A percentile compares a stretch with the other conserved stretches of the same genome.
phyloP scores from a whole-genome alignment of 768 basidiomycete species.

The Xerocomus spinulosus region DNA sequence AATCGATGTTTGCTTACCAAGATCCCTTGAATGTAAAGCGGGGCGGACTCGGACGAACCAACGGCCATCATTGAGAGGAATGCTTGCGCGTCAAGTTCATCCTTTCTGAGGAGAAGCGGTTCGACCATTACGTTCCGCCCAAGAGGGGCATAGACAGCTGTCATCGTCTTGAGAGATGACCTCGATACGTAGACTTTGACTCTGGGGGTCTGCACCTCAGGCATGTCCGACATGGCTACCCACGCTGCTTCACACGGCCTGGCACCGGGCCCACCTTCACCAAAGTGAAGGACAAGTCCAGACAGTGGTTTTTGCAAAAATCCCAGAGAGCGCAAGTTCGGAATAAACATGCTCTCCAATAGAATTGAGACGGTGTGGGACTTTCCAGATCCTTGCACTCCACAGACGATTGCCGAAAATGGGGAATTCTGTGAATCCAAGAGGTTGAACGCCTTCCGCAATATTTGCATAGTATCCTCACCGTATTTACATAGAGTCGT shows the following conservation, averaged over 20 bases:
- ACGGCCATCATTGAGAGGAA: slow-evolving; percentile 75
- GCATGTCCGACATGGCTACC: slow-evolving; percentile 40
- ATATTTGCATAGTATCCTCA: slow-evolving; percentile 23
- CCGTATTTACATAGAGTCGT: slow-evolving; percentile 66
- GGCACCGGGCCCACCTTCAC: slow-evolving; percentile 56
- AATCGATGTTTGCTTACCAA: slow-evolving; percentile 40
- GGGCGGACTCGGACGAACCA: slow-evolving; percentile 54
- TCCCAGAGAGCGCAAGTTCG: slow-evolving; percentile 47
- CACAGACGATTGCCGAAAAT: slow-evolving; percentile 71
- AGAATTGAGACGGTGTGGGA: slow-evolving; percentile 68
- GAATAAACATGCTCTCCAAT: slow-evolving; percentile 66
- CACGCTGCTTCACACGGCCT: slow-evolving; percentile 67
- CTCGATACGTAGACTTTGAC: slow-evolving; percentile 55
- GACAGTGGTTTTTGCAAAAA: slow-evolving; percentile 48
- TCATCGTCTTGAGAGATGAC: slow-evolving; percentile 59
- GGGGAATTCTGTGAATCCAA: slow-evolving; percentile 54
- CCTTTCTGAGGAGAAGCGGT: slow-evolving; percentile 50
- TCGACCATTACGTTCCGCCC: slow-evolving; percentile 47
- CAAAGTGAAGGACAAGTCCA: slow-evolving; percentile 66
- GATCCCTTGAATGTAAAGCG: slow-evolving; percentile 65
- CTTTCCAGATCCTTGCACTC: slow-evolving; percentile 74
- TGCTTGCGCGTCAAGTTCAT: slow-evolving; percentile 63
- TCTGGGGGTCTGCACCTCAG: slow-evolving; percentile 26
- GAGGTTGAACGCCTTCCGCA: not conserved
- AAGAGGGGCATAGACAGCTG: slow-evolving; percentile 49